Base-by-base conservation (phyloP, 2,329 filamentous ascomycete species). In the Corinectria fuckeliana region DNA sequence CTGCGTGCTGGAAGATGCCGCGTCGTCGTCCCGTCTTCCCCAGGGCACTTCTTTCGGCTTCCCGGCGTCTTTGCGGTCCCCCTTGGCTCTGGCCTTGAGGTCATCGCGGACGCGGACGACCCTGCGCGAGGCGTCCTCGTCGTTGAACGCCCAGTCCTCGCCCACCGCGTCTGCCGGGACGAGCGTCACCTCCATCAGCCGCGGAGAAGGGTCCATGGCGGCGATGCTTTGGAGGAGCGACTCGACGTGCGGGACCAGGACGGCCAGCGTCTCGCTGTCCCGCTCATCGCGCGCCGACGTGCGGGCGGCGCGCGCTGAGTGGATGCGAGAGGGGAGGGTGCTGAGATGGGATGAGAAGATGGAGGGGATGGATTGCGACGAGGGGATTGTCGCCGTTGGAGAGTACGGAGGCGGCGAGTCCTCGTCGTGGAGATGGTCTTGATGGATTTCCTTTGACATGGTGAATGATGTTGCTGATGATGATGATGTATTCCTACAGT, bases 81-180 rank as follows among this genome's bases (percentile, higher is more conserved):
- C 55, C 50, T 32, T 56, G 38, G 21, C 10, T 23, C 62, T 63
- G 34, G 16, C 13, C 20, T 68, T 71, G 13, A 14, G 16, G 10
- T 66, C 52, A 23, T 60, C 58, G 3, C 10, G 23, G 1, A 80
- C 72, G 4, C 74, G 71, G 3, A 75, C 65, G 3, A 81, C 63
- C 1, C 62, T 66, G 1, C 74, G 70, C 0, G 64, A 64, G 4
- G 76, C 71, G 7, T 69, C 69, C 8, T 69, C 67, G 2, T 77
- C 77, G 44, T 67, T 75, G 21, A 78, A 70, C 14, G 39, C 55
- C 78, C 79, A 81, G 1, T 62, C 67, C 1, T 59, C 38, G 0
- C 71, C 74, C 0, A 84, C 76, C 4, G 77, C 78, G 4, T 68
- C 66, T 2, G 67, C 77, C 0, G 82, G 82, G 0, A 85, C 75